A percentile compares a stretch with the other conserved stretches of the same genome.
These are phyloP conservation scores for Musa troglodytarum DNA, from an alignment of 176 grass and related monocot species.

Conservation along the genomic window DNA sequence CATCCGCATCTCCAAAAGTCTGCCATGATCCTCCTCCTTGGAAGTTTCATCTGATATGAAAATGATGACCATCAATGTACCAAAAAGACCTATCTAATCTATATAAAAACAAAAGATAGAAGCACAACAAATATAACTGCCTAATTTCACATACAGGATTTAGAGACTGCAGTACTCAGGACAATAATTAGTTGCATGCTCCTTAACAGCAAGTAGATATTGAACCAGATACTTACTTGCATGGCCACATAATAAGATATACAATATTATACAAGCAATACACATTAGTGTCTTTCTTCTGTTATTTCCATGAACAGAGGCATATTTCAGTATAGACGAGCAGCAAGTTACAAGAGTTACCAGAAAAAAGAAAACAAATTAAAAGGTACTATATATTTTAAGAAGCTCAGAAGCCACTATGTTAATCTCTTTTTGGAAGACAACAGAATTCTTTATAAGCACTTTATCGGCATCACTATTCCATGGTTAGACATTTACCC, in stretches of 20 bases:
- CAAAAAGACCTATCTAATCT: background rate
- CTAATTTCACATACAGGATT: background rate
- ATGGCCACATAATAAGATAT: too few species aligned
- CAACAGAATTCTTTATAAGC: background rate
- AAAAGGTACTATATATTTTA: background rate
- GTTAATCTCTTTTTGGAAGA: background rate
- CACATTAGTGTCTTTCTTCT: too few species aligned
- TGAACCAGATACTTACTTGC: too few species aligned
- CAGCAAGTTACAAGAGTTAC: too few species aligned
- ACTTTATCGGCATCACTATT: background rate
- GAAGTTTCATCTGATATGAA: slow-evolving; percentile 37
- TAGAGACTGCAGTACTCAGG: too few species aligned
- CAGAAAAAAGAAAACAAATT: background rate
- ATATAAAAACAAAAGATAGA: background rate
- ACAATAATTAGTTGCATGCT: too few species aligned
- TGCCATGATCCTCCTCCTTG: slow-evolving; percentile 39
- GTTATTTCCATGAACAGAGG: too few species aligned
- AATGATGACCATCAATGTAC: background rate
- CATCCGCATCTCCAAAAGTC: slow-evolving; percentile 66
- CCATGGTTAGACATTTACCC: background rate
- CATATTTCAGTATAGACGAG: too few species aligned
- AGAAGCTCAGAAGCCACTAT: background rate
- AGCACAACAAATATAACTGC: background rate
- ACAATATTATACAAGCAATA: too few species aligned
- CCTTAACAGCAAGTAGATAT: too few species aligned